phyloP scores from a whole-genome alignment of 306 rosid species.

The Medicago arabica region DNA sequence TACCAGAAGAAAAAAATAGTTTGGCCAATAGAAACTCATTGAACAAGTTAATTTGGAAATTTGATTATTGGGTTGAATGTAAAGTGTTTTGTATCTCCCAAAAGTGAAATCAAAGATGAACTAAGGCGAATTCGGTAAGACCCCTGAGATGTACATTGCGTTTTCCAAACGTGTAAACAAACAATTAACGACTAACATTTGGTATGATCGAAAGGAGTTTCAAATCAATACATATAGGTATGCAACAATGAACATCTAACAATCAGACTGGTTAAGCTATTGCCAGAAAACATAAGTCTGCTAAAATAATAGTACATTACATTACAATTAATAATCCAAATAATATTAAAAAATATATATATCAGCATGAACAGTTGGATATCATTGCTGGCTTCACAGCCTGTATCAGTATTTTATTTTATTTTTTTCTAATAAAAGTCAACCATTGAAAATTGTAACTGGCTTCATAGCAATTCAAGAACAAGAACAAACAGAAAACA shows the following conservation, averaged over 20 bases:
- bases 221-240: neutral
- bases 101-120: neutral
- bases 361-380: neutral
- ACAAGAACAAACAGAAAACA: neutral
- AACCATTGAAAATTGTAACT: neutral
- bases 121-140: neutral
- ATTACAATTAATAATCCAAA: neutral
- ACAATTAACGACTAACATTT: neutral
- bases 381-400: neutral
- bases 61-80: neutral
- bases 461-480: neutral
- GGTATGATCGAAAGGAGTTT: neutral
- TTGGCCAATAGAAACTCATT: no score
- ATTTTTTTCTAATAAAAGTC: no score
- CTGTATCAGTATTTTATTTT: no score
- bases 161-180: neutral
- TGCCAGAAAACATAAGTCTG: neutral
- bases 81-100: neutral
- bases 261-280: neutral
- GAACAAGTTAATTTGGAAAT: no score
- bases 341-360: neutral
- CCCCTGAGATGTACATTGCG: neutral
- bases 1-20: no score
- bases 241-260: slow-evolving; percentile 9
- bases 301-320: neutral